These are phyloP conservation scores for Cryptococcus sp. DNA, from an alignment of 1,284 basidiomycete genomes.

Conservation along the genomic window DNA sequence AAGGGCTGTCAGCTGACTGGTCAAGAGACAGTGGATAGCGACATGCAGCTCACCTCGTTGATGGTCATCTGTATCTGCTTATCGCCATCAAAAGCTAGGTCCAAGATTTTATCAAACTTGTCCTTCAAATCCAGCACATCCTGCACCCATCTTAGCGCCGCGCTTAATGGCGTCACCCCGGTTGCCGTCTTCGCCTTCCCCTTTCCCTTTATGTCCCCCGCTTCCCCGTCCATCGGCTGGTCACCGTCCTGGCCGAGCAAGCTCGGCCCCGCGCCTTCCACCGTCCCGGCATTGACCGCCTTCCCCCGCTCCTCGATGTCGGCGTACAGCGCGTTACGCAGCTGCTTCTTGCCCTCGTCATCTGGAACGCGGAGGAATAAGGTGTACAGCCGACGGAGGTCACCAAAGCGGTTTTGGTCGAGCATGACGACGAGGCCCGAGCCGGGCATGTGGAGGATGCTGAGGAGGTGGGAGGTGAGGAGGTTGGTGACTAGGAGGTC, in stretches of 20 bases:
- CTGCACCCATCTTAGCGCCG: slow-evolving; percentile 90
- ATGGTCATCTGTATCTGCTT: slow-evolving; percentile 76
- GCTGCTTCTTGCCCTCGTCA: slow-evolving; percentile 58
- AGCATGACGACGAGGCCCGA: slow-evolving; percentile 88
- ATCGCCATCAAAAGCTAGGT: slow-evolving; percentile 67
- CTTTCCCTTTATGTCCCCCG: slow-evolving; percentile 57
- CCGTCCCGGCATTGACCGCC: slow-evolving; percentile 66
- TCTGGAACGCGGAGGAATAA: slow-evolving; percentile 69
- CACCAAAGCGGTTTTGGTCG: slow-evolving; percentile 71
- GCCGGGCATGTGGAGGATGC: slow-evolving; percentile 73
- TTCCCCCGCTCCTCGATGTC: slow-evolving; percentile 75
- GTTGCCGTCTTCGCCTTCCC: slow-evolving; percentile 26
- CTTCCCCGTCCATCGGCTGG: slow-evolving; percentile 34
- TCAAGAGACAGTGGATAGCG: background rate
- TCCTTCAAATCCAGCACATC: slow-evolving; percentile 88
- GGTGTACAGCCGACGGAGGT: slow-evolving; percentile 75
- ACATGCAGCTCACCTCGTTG: slow-evolving; percentile 65
- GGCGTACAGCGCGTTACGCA: slow-evolving; percentile 69
- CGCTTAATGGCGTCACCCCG: slow-evolving; percentile 38
- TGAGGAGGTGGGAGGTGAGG: slow-evolving; percentile 69
- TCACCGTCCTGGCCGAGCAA: slow-evolving; percentile 33
- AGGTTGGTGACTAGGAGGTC: slow-evolving; percentile 74
- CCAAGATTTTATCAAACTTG: slow-evolving; percentile 77
- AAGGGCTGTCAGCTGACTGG: slow-evolving; percentile 8
- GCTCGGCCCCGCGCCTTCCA: slow-evolving; percentile 42